Evolutionary conservation across 768 basidiomycete genomes (phyloP).

Genomic region (Suillus fuscotomentosus): DNA sequence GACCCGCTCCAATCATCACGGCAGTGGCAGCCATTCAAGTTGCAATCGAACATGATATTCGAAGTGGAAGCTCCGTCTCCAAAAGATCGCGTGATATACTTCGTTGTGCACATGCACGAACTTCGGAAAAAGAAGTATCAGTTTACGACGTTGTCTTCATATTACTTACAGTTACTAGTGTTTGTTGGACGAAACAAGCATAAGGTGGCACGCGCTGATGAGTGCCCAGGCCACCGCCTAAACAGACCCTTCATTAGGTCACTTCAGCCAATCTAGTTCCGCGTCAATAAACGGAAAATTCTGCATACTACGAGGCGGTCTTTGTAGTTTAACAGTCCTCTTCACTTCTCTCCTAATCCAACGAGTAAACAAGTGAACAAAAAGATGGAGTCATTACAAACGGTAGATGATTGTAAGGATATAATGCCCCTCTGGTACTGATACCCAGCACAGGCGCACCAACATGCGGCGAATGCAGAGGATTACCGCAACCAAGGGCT

Average conservation of each 20-base stretch:
- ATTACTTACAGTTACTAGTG: background rate
- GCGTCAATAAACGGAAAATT: slow-evolving; percentile 5
- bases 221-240: background rate
- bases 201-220: background rate
- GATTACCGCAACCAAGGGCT: slow-evolving; percentile 66
- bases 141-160: background rate
- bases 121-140: background rate
- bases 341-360: slow-evolving; percentile 2
- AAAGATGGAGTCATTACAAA: slow-evolving; percentile 48
- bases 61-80: background rate
- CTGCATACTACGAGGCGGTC: background rate
- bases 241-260: slow-evolving; percentile 17
- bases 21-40: background rate
- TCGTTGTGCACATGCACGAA: background rate
- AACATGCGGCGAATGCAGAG: slow-evolving; percentile 79
- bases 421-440: slow-evolving; percentile 4
- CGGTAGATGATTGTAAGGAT: slow-evolving; percentile 33
- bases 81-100: background rate
- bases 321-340: background rate
- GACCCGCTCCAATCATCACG: background rate
- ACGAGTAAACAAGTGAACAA: background rate
- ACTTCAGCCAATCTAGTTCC: slow-evolving; percentile 8
- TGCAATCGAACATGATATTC: background rate
- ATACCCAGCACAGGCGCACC: slow-evolving; percentile 60
- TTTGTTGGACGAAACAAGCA: background rate